These are phyloP conservation scores for Oryza rufipogon DNA, from an alignment of 176 grass and related monocot species.

Conservation along the genomic window DNA sequence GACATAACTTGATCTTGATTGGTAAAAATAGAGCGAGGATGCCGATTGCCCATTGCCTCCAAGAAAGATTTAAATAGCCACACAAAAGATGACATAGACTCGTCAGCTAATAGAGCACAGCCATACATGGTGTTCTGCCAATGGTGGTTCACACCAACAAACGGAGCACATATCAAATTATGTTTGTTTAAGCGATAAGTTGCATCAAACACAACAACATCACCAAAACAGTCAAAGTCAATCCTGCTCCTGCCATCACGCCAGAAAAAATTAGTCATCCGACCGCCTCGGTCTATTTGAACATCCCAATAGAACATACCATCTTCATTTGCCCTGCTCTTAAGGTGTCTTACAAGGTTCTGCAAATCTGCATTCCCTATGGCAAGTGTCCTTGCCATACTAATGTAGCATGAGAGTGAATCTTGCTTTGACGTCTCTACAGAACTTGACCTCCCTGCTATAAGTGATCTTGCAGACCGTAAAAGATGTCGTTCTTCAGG, in stretches of 20 bases:
- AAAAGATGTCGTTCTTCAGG: constrained; percentile 79
- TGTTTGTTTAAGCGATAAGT: constrained; percentile 76
- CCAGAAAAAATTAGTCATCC: constrained; percentile 80
- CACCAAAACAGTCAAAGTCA: constrained; percentile 78
- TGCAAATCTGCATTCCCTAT: constrained; percentile 59
- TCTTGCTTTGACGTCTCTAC: constrained; percentile 48
- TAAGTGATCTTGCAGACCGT: constrained; percentile 74
- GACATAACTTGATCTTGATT: constrained; percentile 69
- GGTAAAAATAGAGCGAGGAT: constrained; percentile 72
- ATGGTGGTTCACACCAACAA: constrained; percentile 85
- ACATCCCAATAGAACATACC: constrained; percentile 89
- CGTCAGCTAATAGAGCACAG: constrained; percentile 67
- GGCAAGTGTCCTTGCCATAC: constrained; percentile 10
- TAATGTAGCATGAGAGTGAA: constrained; percentile 33
- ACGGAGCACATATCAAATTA: constrained; percentile 65
- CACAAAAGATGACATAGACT: constrained; percentile 56
- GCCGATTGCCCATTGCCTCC: constrained; percentile 68
- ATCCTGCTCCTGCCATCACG: constrained; percentile 66
- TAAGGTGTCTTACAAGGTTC: constrained; percentile 61
- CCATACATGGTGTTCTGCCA: constrained; percentile 84
- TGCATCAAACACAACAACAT: constrained; percentile 78
- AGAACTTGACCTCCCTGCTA: constrained; percentile 59
- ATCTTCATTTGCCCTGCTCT: constrained; percentile 62
- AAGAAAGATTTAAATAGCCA: constrained; percentile 83
- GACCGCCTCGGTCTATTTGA: constrained; percentile 59